These are phyloP conservation scores for Penicillium lagena DNA, from an alignment of 495 filamentous ascomycete species.

Conservation along the genomic window DNA sequence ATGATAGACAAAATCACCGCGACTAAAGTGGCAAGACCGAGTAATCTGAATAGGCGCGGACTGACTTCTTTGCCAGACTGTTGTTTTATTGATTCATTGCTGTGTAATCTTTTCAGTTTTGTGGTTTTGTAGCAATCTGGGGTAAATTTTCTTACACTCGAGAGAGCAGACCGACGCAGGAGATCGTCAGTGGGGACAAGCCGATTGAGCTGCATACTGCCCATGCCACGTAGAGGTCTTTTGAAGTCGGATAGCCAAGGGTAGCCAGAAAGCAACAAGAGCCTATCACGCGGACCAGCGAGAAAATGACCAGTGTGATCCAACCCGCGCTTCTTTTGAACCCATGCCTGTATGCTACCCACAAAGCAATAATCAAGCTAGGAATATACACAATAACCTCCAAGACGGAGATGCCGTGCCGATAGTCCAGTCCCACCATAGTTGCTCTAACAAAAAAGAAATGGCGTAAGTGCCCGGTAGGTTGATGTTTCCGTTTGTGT, in stretches of 20 bases:
- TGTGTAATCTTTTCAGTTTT: neutral
- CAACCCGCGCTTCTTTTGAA: constrained; percentile 25
- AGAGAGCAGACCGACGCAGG: constrained; percentile 11
- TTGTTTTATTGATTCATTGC: constrained; percentile 15
- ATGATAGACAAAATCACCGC: constrained; percentile 14
- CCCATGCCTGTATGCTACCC: constrained; percentile 33
- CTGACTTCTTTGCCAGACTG: constrained; percentile 7
- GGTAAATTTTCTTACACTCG: constrained; percentile 11
- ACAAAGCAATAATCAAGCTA: constrained; percentile 20
- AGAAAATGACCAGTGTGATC: constrained; percentile 33
- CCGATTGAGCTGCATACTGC: constrained; percentile 19
- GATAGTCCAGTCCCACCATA: constrained; percentile 7
- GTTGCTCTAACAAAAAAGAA: too few species aligned
- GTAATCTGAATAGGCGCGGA: constrained; percentile 18
- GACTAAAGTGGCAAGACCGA: constrained; percentile 8
- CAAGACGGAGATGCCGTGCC: constrained; percentile 29
- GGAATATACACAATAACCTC: constrained; percentile 29
- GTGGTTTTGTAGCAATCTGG: too few species aligned
- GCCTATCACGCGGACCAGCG: constrained; percentile 28
- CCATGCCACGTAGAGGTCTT: constrained; percentile 12
- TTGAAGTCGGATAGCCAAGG: constrained; percentile 17
- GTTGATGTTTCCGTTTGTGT: too few species aligned
- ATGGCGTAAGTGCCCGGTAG: too few species aligned
- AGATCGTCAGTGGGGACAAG: constrained; percentile 14
- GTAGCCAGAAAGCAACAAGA: constrained; percentile 29